Evolutionary conservation across 495 filamentous ascomycete genomes (phyloP).

Genomic region (Annulohypoxylon maeteangense): DNA sequence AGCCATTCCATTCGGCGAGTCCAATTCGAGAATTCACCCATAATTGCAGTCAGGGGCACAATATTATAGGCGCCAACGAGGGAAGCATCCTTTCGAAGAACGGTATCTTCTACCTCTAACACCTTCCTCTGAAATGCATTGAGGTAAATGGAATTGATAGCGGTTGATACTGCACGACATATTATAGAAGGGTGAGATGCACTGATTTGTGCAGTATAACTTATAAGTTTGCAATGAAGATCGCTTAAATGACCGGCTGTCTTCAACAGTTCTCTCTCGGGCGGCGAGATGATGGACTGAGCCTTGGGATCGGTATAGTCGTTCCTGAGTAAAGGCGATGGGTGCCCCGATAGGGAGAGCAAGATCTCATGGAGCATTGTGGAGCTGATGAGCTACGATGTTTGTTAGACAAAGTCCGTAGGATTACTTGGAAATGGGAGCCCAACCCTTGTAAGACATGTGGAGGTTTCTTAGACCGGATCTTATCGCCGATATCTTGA

Average conservation of each 20-base stretch:
- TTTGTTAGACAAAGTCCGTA: constrained; percentile 17
- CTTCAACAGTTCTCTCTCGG: constrained; percentile 82
- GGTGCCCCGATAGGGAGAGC: constrained; percentile 91
- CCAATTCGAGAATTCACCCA: constrained; percentile 87
- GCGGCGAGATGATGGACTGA: constrained; percentile 69
- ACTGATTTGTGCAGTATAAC: constrained; percentile 70
- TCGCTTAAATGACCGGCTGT: constrained; percentile 79
- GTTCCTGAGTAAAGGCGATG: constrained; percentile 80
- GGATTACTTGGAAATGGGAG: constrained; percentile 11
- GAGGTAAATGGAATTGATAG: constrained; percentile 78
- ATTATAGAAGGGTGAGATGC: constrained; percentile 78
- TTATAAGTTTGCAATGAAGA: constrained; percentile 75
- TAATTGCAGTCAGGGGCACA: constrained; percentile 86
- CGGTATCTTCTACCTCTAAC: constrained; percentile 80
- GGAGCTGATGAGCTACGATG: constrained; percentile 21
- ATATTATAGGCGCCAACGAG: constrained; percentile 91
- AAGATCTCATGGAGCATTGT: constrained; percentile 97
- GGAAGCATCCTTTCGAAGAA: constrained; percentile 74
- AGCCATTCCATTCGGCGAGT: constrained; percentile 85
- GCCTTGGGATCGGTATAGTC: constrained; percentile 51
- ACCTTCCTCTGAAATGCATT: constrained; percentile 83
- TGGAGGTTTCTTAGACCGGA: constrained; percentile 47
- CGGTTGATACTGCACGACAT: constrained; percentile 86
- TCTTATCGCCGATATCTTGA: constrained; percentile 53
- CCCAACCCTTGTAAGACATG: constrained; percentile 45